A percentile compares a stretch with the other conserved stretches of the same genome.
Evolutionary conservation across 139 green algal genomes (phyloP).

Genomic region (Mychonastes homosphaera): DNA sequence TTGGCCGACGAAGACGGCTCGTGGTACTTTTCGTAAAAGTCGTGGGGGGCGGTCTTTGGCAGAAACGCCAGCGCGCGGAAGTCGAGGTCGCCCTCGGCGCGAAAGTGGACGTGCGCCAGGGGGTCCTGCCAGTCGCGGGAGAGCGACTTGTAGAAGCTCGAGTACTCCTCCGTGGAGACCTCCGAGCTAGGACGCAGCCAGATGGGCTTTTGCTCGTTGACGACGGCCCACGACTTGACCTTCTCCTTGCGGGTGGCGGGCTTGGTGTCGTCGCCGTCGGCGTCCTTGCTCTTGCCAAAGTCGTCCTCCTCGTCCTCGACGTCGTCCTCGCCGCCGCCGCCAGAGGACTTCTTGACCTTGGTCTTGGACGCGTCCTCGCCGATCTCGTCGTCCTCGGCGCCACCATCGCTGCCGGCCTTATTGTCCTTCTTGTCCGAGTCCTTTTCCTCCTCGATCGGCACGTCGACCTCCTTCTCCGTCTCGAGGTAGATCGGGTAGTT

Average conservation of each 20-base stretch:
- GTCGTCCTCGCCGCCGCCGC: constrained; percentile 27
- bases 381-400: constrained; percentile 23
- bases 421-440: constrained; percentile 30
- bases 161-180: constrained; percentile 85
- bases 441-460: constrained; percentile 20
- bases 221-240: constrained; percentile 78
- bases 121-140: constrained; percentile 46
- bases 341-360: constrained; percentile 6
- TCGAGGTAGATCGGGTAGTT: constrained; percentile 95
- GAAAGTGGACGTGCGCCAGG: constrained; percentile 88
- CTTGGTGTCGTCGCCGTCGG: constrained; percentile 38
- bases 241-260: constrained; percentile 56
- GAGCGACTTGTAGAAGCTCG: constrained; percentile 87
- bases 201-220: constrained; percentile 94
- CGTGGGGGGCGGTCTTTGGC: constrained; percentile 49
- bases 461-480: constrained; percentile 31
- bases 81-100: constrained; percentile 96
- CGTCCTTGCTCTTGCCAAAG: constrained; percentile 24
- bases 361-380: constrained; percentile 1
- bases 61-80: constrained; percentile 94
- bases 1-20: too few relatives aligned
- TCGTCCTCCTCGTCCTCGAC: constrained; percentile 35
- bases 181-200: constrained; percentile 86
- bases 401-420: constrained; percentile 31
- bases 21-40: constrained; percentile 93